Base-by-base conservation (phyloP, 148 eudicot species). In the Chenopodium formosanum region DNA sequence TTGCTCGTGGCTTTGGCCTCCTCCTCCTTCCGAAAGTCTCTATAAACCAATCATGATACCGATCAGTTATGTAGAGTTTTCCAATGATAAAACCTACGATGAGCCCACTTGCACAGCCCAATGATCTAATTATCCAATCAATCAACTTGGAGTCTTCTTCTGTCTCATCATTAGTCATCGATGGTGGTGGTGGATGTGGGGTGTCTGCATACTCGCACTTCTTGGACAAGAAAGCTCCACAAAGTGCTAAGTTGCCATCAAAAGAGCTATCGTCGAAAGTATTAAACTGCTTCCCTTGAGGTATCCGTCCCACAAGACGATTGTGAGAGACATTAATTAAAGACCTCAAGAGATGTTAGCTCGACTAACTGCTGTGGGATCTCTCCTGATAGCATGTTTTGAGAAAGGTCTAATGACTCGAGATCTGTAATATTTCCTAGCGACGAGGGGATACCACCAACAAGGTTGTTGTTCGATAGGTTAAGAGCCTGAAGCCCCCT, bases 281-380 rank as follows among this genome's bases (percentile, higher is more conserved):
- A 22, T 34, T 2, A 27, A 89, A 85, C 50, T 90, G 90, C 0
- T 4, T 1, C 11, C 87, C 92, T 83, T 34, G 79, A 8, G 90
- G 92, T 77, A 86, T 80, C 3, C 0, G 70, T 0, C 92, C 88
- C 0, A 13, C 50, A 2, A 90, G 85, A 50, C 40, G 78, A 79
- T 90, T 90, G 31, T 84, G 64, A 2, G 88, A 90, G 23, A 90
- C 84, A 70, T 90, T 67, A 4, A 70, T 90, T 67, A 4, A 90
- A 78, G 48, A 83, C 47, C 50, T n/a, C 80, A 11, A 90, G 86
- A 78, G 48, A 86, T 9, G 73, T 81, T 20, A 88, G 64, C 14
- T 76, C 50, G 4, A 78, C 44, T 7, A 90, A 63, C 66, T 29
- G 13, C 16, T 12, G 83, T 60, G 91, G 91, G 22, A 90, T 88